A percentile compares a stretch with the other conserved stretches of the same genome.
phyloP scores from a whole-genome alignment of 2,329 filamentous ascomycete species.

The Colletotrichum salicis region DNA sequence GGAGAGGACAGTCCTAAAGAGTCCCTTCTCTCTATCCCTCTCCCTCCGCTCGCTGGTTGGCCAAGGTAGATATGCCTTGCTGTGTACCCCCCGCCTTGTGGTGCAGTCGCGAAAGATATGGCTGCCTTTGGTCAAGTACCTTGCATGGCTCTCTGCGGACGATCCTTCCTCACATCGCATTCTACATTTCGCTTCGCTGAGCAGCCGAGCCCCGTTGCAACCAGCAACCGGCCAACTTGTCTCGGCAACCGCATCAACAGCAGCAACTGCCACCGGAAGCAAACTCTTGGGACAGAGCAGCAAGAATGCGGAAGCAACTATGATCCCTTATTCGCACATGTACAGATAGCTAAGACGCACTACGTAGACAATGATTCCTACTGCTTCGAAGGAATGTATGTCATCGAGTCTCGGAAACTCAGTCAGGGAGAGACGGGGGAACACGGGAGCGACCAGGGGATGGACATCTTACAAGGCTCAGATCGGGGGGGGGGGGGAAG shows the following conservation, averaged over 20 bases:
- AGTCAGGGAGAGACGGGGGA: not conserved
- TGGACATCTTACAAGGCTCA: not conserved
- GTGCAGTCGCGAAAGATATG: constrained; percentile 17
- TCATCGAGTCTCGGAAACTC: constrained; percentile 7
- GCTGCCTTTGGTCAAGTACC: constrained; percentile 27
- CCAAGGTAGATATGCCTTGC: not conserved
- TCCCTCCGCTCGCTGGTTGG: not conserved
- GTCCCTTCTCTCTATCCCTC: constrained; percentile 7
- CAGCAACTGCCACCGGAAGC: constrained; percentile 1
- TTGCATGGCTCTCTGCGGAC: constrained; percentile 13
- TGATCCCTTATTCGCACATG: too few species aligned
- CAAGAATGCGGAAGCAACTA: not conserved
- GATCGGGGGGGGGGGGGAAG: not conserved
- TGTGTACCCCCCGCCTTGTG: constrained; percentile 1
- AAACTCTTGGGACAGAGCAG: not conserved
- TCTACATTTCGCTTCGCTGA: constrained; percentile 28
- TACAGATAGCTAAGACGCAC: too few species aligned
- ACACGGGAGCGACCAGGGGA: not conserved
- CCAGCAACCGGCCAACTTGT: constrained; percentile 22
- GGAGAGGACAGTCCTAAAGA: not conserved
- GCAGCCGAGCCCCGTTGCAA: constrained; percentile 27
- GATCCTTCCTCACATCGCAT: constrained; percentile 23
- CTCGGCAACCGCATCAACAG: constrained; percentile 2
- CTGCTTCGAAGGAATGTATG: not conserved
- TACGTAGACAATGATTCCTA: too few species aligned